phyloP scores from a whole-genome alignment of 805 yeast genomes.

The Kuraishia piskuri region DNA sequence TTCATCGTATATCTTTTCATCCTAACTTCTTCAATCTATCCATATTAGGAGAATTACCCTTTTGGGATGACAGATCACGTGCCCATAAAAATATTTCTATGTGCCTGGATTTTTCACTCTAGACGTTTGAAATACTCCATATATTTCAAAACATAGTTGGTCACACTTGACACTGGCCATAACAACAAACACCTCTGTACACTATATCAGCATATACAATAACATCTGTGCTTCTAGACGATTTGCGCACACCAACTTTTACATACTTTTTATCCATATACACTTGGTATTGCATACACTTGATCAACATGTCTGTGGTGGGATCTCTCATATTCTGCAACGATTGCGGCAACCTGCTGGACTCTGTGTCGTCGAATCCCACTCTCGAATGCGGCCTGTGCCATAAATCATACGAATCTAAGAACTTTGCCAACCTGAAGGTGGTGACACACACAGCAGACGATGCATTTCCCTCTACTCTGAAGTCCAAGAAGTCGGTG shows the following conservation, averaged over 20 bases:
- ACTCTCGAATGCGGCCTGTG: slow-evolving; percentile 51
- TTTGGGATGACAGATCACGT: background rate
- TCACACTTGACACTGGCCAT: background rate
- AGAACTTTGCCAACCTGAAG: slow-evolving; percentile 64
- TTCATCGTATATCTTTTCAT: too few relatives aligned
- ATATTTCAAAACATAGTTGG: background rate
- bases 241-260: too few relatives aligned
- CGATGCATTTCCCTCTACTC: slow-evolving; percentile 87
- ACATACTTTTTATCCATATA: too few relatives aligned
- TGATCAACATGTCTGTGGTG: slow-evolving; percentile 75
- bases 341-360: slow-evolving; percentile 86
- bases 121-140: background rate
- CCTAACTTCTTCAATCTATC: too few relatives aligned
- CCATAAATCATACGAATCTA: slow-evolving; percentile 27
- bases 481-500: slow-evolving; percentile 75
- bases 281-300: too few relatives aligned
- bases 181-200: background rate
- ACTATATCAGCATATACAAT: too few relatives aligned
- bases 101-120: background rate
- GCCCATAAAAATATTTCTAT: background rate
- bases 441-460: slow-evolving; percentile 85
- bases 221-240: too few relatives aligned
- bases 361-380: slow-evolving; percentile 44
- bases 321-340: slow-evolving; percentile 93
- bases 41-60: background rate